A percentile compares a stretch with the other conserved stretches of the same genome.
Evolutionary conservation across 164 flowering plant genomes (phyloP).

Genomic region (Protea cynaroides): DNA sequence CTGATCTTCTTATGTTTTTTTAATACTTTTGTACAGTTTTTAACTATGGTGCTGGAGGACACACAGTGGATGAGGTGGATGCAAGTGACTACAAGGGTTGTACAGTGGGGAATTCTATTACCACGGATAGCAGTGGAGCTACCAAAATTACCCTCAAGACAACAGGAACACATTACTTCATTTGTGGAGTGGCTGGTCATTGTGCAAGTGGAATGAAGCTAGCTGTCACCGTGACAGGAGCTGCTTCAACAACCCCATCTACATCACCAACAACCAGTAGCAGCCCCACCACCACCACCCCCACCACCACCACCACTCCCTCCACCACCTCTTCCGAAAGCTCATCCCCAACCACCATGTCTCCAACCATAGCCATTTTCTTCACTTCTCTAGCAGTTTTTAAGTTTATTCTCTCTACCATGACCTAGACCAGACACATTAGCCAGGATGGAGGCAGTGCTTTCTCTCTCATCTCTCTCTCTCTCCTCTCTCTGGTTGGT

Average conservation of each 20-base stretch:
- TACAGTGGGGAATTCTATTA: slow-evolving; percentile 21
- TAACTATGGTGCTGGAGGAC: slow-evolving; percentile 32
- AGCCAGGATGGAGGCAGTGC: slow-evolving; percentile 7
- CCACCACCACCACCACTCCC: slow-evolving; percentile 5
- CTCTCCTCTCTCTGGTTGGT: not conserved
- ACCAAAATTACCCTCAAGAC: slow-evolving; percentile 36
- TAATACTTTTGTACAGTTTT: slow-evolving; percentile 24
- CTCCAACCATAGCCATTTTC: slow-evolving; percentile 15
- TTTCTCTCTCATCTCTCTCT: not conserved
- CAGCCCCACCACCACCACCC: not conserved
- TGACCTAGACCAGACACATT: not conserved
- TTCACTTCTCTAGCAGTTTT: slow-evolving; percentile 7
- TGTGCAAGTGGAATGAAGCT: slow-evolving; percentile 52
- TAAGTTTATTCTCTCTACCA: not conserved
- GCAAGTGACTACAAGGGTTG: slow-evolving; percentile 38
- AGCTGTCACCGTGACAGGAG: slow-evolving; percentile 24
- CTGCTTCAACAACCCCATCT: slow-evolving; percentile 9
- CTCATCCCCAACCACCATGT: slow-evolving; percentile 10
- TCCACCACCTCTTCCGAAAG: not conserved
- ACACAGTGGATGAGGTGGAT: slow-evolving; percentile 46
- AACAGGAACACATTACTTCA: slow-evolving; percentile 43
- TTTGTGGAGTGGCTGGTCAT: slow-evolving; percentile 39
- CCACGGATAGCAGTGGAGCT: slow-evolving; percentile 29
- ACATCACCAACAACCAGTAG: slow-evolving; percentile 3
- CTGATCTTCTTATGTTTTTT: no score